Conservation (phyloP, 768 basidiomycete species). For the Dioszegia hungarica region DNA sequence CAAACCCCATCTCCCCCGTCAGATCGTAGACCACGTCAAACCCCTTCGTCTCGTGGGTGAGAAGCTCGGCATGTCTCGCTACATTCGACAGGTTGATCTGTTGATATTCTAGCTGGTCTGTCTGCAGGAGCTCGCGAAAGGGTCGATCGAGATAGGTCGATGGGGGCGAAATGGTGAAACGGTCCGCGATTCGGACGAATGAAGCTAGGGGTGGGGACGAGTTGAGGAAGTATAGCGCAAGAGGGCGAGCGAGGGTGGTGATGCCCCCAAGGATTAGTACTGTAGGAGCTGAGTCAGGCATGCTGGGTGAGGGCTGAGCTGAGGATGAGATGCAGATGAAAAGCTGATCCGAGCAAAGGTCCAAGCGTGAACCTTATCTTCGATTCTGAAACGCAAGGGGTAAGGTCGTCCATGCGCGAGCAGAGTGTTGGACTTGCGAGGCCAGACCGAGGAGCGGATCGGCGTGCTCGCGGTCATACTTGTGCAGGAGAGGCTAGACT, state of each 20-base stretch:
- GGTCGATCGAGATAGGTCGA: conserved; percentile 44
- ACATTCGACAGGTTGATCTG: conserved; percentile 37
- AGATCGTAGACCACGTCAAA: conserved; percentile 46
- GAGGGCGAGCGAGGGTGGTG: conserved; percentile 25
- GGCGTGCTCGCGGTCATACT: no score
- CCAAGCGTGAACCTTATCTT: neutral
- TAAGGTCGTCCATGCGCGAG: no score
- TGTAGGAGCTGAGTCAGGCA: neutral
- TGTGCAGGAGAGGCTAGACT: no score
- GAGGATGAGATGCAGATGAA: no score
- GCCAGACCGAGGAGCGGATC: no score
- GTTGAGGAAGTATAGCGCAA: conserved; percentile 21
- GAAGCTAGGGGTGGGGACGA: neutral
- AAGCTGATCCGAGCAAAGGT: no score
- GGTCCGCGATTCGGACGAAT: conserved; percentile 36
- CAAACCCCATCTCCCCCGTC: conserved; percentile 41
- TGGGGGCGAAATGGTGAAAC: conserved; percentile 40
- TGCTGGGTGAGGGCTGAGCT: neutral
- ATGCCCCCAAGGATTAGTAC: conserved; percentile 37
- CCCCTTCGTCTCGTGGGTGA: conserved; percentile 15
- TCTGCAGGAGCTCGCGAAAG: conserved; percentile 24
- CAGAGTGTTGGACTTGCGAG: no score
- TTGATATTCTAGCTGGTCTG: conserved; percentile 32
- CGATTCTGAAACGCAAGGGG: conserved; percentile 5
- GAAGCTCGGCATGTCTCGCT: conserved; percentile 25